Conservation (phyloP, 2,329 filamentous ascomycete genomes). For the Cladosporium sp. region DNA sequence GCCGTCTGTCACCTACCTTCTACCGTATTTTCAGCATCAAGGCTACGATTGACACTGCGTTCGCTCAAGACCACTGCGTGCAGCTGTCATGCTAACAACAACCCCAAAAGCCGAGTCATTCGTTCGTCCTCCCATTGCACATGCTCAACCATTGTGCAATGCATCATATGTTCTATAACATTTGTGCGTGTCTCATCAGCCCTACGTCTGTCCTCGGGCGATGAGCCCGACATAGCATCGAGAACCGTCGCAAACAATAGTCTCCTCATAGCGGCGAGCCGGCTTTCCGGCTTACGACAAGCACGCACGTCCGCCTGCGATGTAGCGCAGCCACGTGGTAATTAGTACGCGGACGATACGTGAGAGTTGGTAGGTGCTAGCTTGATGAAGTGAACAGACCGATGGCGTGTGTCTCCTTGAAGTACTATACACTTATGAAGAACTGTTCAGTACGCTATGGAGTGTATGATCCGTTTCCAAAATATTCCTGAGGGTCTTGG, state of each 20-base stretch:
- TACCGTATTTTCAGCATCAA: not conserved
- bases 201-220: not conserved
- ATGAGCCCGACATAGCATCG: not conserved
- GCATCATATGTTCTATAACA: not conserved
- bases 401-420: not conserved
- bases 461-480: too few species aligned
- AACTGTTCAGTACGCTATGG: too few species aligned
- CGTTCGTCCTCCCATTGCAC: not conserved
- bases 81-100: not conserved
- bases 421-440: too few species aligned
- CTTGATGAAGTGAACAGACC: not conserved
- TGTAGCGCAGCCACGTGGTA: not conserved
- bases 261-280: not conserved
- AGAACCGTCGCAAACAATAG: not conserved
- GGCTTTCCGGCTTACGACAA: not conserved
- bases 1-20: not conserved
- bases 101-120: not conserved
- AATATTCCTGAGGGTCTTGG: too few species aligned
- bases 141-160: constrained; percentile 5
- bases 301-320: not conserved
- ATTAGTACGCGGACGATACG: not conserved
- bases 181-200: not conserved
- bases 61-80: not conserved
- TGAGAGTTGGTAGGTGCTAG: not conserved
- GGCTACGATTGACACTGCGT: not conserved